Base-by-base conservation (phyloP, 345 rosid species). In the Populus ilicifolia region DNA sequence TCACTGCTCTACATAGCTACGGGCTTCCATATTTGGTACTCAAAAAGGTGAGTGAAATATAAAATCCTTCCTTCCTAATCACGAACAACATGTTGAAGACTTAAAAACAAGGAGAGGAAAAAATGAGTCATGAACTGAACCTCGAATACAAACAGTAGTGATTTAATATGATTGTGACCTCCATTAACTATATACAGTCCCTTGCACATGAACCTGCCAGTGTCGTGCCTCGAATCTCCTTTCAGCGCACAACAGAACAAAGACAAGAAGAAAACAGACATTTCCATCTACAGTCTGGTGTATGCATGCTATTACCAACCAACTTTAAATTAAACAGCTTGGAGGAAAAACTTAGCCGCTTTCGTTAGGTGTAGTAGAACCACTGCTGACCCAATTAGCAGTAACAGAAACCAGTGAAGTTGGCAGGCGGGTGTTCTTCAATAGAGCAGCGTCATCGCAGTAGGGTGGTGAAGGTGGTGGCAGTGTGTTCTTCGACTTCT, bases 331-430 rank as follows among this genome's bases (percentile, higher is more conserved):
- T 33, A 67, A 33, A 36, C 76, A 41, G 76, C 38, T 38, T 25
- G 7, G 65, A n/a, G 72, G 44, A 38, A 14, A 30, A 43, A 69
- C 68, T 48, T 54, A 84, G 59, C 77, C 75, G 70, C 90, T 86
- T 65, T 59, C 71, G 69, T 69, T 79, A 8, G 89, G 82, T 63
- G 93, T 86, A 69, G 86, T 84, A 39, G 81, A 67, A 52, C 76
- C 39, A 25, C 54, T 78, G 74, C 92, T 90, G 25, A 74, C 50
- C 93, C 94, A 90, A 71, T 79, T 85, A 4, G 82, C 78, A 16
- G 89, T 85, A 78, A 88, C 91, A 12, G 97, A 90, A 63, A 77
- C 66, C 0, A 92, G 96, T 66, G 97, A 94, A 76, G 80, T 44
- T 14, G 81, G 86, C 39, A 20, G 70, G 67, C n/a, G 72, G 43